phyloP scores from a whole-genome alignment of 768 basidiomycete genomes.

The Solioccasus polychromus region DNA sequence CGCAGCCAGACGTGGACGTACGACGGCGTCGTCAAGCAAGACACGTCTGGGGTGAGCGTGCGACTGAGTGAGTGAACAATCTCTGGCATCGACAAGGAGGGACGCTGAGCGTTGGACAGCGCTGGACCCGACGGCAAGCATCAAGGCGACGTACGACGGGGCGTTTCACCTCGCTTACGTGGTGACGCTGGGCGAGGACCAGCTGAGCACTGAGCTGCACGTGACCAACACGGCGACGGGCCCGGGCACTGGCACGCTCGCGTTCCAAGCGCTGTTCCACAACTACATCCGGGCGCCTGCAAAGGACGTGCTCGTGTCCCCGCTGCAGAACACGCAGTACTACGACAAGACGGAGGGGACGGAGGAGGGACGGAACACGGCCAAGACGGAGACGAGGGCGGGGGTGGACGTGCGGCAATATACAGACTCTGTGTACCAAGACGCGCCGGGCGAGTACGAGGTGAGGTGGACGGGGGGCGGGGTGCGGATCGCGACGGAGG shows the following conservation, averaged over 20 bases:
- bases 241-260: conserved; percentile 48
- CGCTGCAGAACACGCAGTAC: conserved; percentile 64
- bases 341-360: conserved; percentile 77
- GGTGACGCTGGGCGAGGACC: conserved; percentile 71
- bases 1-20: conserved; percentile 74
- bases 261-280: conserved; percentile 93
- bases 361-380: conserved; percentile 43
- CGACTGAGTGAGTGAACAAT: conserved; percentile 57
- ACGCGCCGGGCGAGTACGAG: conserved; percentile 53
- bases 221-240: conserved; percentile 68
- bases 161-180: conserved; percentile 77
- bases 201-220: conserved; percentile 76
- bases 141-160: conserved; percentile 55
- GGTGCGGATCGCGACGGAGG: conserved; percentile 48
- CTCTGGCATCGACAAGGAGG: neutral
- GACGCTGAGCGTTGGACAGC: too few relatives aligned
- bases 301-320: conserved; percentile 53
- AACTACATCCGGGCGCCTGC: conserved; percentile 77
- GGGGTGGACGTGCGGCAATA: conserved; percentile 62
- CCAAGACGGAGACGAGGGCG: conserved; percentile 57
- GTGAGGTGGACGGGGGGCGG: conserved; percentile 60
- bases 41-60: conserved; percentile 69
- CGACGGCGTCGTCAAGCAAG: conserved; percentile 61
- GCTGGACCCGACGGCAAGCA: conserved; percentile 59
- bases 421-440: conserved; percentile 79